A percentile compares a stretch with the other conserved stretches of the same genome.
phyloP scores from a whole-genome alignment of 2,329 filamentous ascomycete genomes.

The Ophiocordyceps camponoti-leonardi region DNA sequence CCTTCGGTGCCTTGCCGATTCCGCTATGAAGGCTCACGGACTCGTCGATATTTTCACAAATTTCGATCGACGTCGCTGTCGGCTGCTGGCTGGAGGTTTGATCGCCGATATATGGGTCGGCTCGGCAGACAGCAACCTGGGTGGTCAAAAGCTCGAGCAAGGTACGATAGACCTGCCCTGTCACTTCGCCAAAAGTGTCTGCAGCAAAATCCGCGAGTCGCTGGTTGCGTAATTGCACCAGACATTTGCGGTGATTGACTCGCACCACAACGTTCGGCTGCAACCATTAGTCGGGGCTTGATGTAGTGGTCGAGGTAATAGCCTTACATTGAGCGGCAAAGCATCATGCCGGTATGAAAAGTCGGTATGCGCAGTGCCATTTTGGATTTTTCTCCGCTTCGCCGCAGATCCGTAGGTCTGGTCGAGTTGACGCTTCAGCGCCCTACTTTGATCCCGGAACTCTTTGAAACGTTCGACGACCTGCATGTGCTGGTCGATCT shows the following conservation, averaged over 20 bases:
- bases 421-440: conserved; percentile 33
- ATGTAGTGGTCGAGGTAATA: neutral
- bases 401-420: conserved; percentile 18
- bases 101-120: conserved; percentile 27
- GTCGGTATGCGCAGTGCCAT: conserved; percentile 19
- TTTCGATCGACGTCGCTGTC: conserved; percentile 33
- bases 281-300: conserved; percentile 9
- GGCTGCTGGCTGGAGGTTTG: conserved; percentile 11
- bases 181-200: conserved; percentile 53
- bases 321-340: conserved; percentile 35
- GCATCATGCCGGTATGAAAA: conserved; percentile 19
- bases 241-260: conserved; percentile 72
- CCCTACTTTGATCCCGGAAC: conserved; percentile 33
- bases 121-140: conserved; percentile 49
- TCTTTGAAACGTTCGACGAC: conserved; percentile 35
- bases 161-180: conserved; percentile 60
- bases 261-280: conserved; percentile 58
- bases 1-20: conserved; percentile 35
- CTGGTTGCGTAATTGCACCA: conserved; percentile 66
- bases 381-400: conserved; percentile 38
- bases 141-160: conserved; percentile 55
- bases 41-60: conserved; percentile 36
- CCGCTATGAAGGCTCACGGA: conserved; percentile 35
- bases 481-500: conserved; percentile 40
- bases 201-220: conserved; percentile 57